Evolutionary conservation across 208 protist genomes (phyloP).

Genomic region (Leishmania arabica): DNA sequence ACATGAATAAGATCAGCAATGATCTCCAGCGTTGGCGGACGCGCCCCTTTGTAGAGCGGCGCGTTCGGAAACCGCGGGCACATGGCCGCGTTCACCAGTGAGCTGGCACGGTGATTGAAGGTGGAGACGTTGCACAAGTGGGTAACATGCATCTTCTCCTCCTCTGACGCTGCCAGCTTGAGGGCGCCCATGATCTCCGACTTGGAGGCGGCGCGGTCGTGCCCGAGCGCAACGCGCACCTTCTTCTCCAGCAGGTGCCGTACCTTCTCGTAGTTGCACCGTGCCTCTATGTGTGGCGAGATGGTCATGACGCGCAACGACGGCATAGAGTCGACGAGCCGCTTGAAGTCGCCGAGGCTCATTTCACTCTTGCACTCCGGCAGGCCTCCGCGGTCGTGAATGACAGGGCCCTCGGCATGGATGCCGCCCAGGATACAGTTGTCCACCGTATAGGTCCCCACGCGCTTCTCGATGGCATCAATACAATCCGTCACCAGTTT

Average conservation of each 20-base stretch:
- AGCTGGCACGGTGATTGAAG: conserved; percentile 68
- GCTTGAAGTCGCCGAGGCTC: conserved; percentile 41
- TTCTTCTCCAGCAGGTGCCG: conserved; percentile 42
- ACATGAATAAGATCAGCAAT: conserved; percentile 70
- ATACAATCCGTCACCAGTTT: conserved; percentile 49
- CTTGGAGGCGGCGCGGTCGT: conserved; percentile 60
- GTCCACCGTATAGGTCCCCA: conserved; percentile 40
- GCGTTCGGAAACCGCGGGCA: conserved; percentile 60
- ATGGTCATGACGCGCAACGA: conserved; percentile 76
- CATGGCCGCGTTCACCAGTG: conserved; percentile 60
- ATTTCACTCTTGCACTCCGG: conserved; percentile 44
- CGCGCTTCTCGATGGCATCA: conserved; percentile 40
- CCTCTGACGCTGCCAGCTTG: conserved; percentile 34
- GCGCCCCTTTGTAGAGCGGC: conserved; percentile 48
- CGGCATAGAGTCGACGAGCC: conserved; percentile 53
- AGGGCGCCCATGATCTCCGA: conserved; percentile 60
- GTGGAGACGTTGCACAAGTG: conserved; percentile 76
- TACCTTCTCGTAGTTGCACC: conserved; percentile 49
- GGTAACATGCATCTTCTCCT: conserved; percentile 59
- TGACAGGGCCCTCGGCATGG: conserved; percentile 71
- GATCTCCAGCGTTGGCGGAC: conserved; percentile 65
- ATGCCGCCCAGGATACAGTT: conserved; percentile 69
- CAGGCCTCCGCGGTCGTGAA: conserved; percentile 66
- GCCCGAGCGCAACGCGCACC: conserved; percentile 56
- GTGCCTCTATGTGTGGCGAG: conserved; percentile 58